These are phyloP conservation scores for Daldinia decipiens DNA, from an alignment of 495 filamentous ascomycete genomes.

Conservation along the genomic window DNA sequence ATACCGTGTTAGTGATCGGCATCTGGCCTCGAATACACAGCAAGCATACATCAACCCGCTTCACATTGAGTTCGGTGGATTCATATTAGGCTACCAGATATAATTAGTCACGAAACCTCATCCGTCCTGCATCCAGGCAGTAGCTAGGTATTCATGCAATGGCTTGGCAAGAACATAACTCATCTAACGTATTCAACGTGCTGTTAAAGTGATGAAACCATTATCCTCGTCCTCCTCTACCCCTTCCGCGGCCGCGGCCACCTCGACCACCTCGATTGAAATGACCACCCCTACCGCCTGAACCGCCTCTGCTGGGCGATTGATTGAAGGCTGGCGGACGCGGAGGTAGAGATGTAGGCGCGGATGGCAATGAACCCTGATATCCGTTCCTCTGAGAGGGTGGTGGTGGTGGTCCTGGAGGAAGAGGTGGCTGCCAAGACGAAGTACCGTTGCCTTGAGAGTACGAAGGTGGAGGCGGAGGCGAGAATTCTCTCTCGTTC, in stretches of 20 bases:
- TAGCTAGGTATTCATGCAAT: neutral
- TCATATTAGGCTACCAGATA: neutral
- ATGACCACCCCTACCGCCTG: slow-evolving; percentile 22
- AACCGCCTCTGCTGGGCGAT: slow-evolving; percentile 12
- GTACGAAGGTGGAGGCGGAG: slow-evolving; percentile 12
- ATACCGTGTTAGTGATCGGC: neutral
- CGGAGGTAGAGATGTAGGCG: slow-evolving; percentile 37
- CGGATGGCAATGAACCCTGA: slow-evolving; percentile 28
- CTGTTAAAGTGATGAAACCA: neutral
- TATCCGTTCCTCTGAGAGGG: slow-evolving; percentile 8
- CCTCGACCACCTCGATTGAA: slow-evolving; percentile 21
- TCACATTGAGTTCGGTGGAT: neutral
- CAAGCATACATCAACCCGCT: neutral
- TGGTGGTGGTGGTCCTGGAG: slow-evolving; percentile 45
- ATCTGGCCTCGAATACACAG: neutral
- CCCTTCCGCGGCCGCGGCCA: slow-evolving; percentile 41
- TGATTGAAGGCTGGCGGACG: slow-evolving; percentile 31
- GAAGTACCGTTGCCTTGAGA: slow-evolving; percentile 2
- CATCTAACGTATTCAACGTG: neutral
- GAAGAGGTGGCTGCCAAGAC: slow-evolving; percentile 43
- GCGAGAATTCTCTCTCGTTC: slow-evolving; percentile 17
- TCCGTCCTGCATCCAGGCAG: neutral
- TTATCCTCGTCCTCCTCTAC: slow-evolving; percentile 41
- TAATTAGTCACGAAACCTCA: neutral
- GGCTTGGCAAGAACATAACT: neutral